Base-by-base conservation (phyloP, 768 basidiomycete genomes). In the Suillus bovinus region DNA sequence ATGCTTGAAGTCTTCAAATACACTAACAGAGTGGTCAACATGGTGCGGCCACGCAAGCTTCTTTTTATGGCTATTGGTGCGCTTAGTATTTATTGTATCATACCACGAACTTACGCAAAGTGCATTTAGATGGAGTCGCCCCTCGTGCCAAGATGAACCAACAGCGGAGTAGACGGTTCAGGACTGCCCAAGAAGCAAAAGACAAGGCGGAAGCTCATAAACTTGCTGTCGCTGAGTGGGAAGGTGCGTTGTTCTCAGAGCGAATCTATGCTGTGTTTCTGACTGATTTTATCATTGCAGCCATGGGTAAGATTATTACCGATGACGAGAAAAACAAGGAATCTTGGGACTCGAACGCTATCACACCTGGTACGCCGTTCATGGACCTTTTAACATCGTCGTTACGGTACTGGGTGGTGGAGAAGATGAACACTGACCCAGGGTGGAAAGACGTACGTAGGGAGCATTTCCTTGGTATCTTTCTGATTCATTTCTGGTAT, bases 131-230 rank as follows among this genome's bases (percentile, higher is more conserved):
- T 70, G 96, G 96, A 63, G 96, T 98, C 24, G 96, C 96, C 11
- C 96, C 96, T 36, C 88, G 96, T 70, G 97, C 97, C 44, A 99
- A 99, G 79, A 99, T 99, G 97, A 99, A 99, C 73, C 97, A 99
- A 71, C 97, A 99, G 74, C 93, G 97, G 11, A 94, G 95, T 17
- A 84, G 97, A 67, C 94, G 97, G 60, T 99, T 99, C 79, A 86
- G 97, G 63, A 86, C 95, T 24, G 88, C 94, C 2, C 94, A 96
- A 73, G 97, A 99, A 75, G 95, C 97, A 4, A 88, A 90, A 64
- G 93, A 96, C 39, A 96, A 97, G 76, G 95, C 94, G 62, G 88
- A 93, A 61, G 93, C 93, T 54, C 84, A 88, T 44, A 85, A 86
- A 71, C 90, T 96, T 72, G 88, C 93, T 4, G 82, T 97, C 49